Evolutionary conservation across 2,329 filamentous ascomycete genomes (phyloP).

Genomic region (Pseudocercospora eumusae): DNA sequence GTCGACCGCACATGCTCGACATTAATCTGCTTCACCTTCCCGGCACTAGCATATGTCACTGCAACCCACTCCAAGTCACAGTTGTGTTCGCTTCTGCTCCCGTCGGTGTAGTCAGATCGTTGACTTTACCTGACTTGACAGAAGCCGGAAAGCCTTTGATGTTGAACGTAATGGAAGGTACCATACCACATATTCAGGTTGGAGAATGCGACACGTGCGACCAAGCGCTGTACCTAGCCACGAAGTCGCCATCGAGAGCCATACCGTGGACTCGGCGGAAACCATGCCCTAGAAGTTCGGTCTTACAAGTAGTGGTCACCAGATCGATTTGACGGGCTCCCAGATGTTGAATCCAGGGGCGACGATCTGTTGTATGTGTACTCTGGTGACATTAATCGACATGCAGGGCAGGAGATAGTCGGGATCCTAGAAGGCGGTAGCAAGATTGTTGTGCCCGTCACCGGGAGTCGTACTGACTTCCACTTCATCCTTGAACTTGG

Average conservation of each 20-base stretch:
- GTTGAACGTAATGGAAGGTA: constrained; percentile 1
- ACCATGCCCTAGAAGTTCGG: constrained; percentile 16
- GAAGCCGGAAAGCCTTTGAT: neutral
- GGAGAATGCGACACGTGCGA: constrained; percentile 11
- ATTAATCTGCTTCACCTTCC: constrained; percentile 1
- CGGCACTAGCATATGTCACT: constrained; percentile 15
- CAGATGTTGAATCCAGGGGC: constrained; percentile 16
- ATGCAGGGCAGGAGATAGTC: constrained; percentile 18
- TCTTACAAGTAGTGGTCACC: neutral
- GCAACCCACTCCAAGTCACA: constrained; percentile 16
- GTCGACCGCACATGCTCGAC: constrained; percentile 13
- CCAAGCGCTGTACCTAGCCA: constrained; percentile 14
- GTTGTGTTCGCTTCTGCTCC: constrained; percentile 3
- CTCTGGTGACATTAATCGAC: constrained; percentile 12
- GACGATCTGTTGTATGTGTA: constrained; percentile 18
- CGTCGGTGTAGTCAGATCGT: constrained; percentile 12
- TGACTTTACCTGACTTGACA: constrained; percentile 10
- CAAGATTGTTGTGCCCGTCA: constrained; percentile 16
- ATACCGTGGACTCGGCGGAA: constrained; percentile 13
- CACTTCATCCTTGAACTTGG: constrained; percentile 10
- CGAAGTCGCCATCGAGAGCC: neutral
- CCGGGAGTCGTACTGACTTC: constrained; percentile 7
- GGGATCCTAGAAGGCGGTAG: constrained; percentile 16
- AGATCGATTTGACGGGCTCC: constrained; percentile 11
- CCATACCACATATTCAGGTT: constrained; percentile 19